phyloP scores from a whole-genome alignment of 768 basidiomycete species.

The Hemileccinum impolitum region DNA sequence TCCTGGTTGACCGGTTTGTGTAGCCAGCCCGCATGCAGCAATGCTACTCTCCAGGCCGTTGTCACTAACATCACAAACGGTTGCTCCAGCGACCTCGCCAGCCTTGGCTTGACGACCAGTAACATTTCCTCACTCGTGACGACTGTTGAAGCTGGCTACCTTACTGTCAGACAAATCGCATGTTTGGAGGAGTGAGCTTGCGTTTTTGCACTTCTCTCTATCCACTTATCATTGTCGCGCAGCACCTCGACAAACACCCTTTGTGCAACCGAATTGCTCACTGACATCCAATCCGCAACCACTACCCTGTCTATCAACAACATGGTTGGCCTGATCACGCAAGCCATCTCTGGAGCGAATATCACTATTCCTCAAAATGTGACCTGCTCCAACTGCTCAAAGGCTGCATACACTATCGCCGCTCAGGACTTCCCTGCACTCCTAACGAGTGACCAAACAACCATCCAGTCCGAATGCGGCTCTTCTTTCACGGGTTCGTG shows the following conservation, averaged over 20 bases:
- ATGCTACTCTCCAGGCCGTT: constrained; percentile 53
- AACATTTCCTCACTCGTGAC: constrained; percentile 27
- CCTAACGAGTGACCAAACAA: constrained; percentile 24
- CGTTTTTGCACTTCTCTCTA: not conserved
- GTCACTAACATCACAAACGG: constrained; percentile 52
- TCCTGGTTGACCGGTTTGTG: constrained; percentile 62
- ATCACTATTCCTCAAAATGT: constrained; percentile 34
- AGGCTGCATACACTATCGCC: constrained; percentile 48
- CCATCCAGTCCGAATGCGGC: constrained; percentile 41
- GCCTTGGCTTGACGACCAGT: constrained; percentile 19
- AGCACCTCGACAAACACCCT: constrained; percentile 40
- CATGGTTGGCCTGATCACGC: constrained; percentile 11
- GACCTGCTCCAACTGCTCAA: constrained; percentile 52
- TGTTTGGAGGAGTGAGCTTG: constrained; percentile 65
- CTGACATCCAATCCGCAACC: constrained; percentile 42
- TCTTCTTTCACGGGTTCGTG: constrained; percentile 49
- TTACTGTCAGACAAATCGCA: constrained; percentile 48
- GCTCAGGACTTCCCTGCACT: constrained; percentile 36
- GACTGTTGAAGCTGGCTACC: constrained; percentile 52
- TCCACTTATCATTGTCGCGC: constrained; percentile 1
- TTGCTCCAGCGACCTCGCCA: constrained; percentile 41
- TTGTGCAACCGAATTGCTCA: constrained; percentile 59
- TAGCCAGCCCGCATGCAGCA: constrained; percentile 49
- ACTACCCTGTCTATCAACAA: constrained; percentile 20
- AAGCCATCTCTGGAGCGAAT: constrained; percentile 3